Conservation (phyloP, 129 eudicot species). For the Deinandra increscens region DNA sequence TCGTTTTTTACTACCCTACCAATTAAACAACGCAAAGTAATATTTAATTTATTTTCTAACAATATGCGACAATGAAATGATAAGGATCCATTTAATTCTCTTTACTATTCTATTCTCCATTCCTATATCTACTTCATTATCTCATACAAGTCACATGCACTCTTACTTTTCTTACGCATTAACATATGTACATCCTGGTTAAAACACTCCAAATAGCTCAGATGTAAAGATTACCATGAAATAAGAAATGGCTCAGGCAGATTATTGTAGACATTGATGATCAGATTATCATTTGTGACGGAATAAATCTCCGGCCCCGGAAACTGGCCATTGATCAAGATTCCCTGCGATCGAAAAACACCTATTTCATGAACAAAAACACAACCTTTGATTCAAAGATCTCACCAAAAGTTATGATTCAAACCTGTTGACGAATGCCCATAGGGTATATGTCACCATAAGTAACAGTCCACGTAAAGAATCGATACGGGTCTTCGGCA, state of each 20-base stretch:
- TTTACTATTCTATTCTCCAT: background rate
- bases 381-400: background rate
- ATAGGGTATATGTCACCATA: constrained; percentile 76
- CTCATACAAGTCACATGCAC: too few species aligned
- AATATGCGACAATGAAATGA: too few species aligned
- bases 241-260: constrained; percentile 80
- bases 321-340: constrained; percentile 76
- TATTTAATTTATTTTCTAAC: too few species aligned
- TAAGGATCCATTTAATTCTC: too few species aligned
- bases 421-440: constrained; percentile 68
- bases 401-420: background rate
- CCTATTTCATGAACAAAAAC: too few species aligned
- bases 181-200: background rate
- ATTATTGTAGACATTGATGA: constrained; percentile 71
- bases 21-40: too few species aligned
- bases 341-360: constrained; percentile 47
- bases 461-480: constrained; percentile 60
- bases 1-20: too few species aligned
- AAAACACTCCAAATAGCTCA: background rate
- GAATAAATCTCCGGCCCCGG: constrained; percentile 77
- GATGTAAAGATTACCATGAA: constrained; percentile 50
- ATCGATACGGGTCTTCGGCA: constrained; percentile 70
- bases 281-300: constrained; percentile 76
- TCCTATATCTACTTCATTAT: too few species aligned
- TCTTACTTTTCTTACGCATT: too few species aligned